Percentiles rank a stretch among this genome's conserved stretches.
phyloP scores from a whole-genome alignment of 352 stramenopile genomes.

The Phytophthora pini region DNA sequence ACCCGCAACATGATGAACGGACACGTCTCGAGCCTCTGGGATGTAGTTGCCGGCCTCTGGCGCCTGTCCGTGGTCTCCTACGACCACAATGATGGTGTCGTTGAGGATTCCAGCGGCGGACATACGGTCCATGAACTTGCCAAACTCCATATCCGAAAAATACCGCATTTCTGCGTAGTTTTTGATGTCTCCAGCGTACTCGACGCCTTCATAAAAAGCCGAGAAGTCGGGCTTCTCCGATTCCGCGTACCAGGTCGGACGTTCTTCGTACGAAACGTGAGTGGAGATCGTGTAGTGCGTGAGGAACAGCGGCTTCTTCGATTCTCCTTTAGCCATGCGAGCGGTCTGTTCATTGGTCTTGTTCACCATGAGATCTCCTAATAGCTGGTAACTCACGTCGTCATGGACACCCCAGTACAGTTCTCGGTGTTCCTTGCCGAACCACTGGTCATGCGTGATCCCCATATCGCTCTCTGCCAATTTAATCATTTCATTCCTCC shows the following conservation, averaged over 20 bases:
- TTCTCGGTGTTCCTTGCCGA: constrained; percentile 16
- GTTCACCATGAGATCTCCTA: constrained; percentile 55
- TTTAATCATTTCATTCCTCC: constrained; percentile 45
- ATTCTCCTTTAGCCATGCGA: constrained; percentile 22
- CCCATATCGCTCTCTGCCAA: constrained; percentile 41
- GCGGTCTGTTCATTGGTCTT: constrained; percentile 43
- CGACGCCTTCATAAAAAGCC: constrained; percentile 35
- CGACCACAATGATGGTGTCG: constrained; percentile 60
- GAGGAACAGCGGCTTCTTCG: constrained; percentile 55
- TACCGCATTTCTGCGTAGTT: constrained; percentile 57
- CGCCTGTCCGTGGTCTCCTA: constrained; percentile 55
- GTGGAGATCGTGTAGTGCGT: constrained; percentile 71
- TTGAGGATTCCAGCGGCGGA: constrained; percentile 44
- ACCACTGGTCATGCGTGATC: constrained; percentile 46
- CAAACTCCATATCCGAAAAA: constrained; percentile 54
- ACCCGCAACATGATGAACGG: constrained; percentile 35
- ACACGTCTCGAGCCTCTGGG: constrained; percentile 43
- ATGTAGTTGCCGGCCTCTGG: constrained; percentile 42
- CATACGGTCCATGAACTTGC: constrained; percentile 65
- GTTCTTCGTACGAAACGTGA: constrained; percentile 45
- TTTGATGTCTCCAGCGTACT: constrained; percentile 34
- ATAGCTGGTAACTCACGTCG: constrained; percentile 51
- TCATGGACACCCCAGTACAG: constrained; percentile 59
- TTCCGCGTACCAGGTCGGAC: constrained; percentile 46
- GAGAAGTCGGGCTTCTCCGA: constrained; percentile 46